Evolutionary conservation across 768 basidiomycete species (phyloP).

Genomic region (Sistotremastrum niveocremeum): DNA sequence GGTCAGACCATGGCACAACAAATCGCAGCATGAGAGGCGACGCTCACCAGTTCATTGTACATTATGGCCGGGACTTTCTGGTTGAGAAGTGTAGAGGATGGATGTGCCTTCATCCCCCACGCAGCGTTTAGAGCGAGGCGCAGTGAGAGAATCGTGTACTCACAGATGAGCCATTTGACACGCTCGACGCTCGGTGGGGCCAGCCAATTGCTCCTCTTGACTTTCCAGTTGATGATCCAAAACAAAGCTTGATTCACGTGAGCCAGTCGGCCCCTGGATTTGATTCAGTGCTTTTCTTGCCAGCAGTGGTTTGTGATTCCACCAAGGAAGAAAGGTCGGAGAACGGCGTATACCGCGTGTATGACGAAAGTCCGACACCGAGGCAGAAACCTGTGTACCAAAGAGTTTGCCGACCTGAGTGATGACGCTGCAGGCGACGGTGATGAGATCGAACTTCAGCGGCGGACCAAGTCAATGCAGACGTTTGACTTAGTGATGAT

Average conservation of each 20-base stretch:
- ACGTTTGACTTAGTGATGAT: conserved; percentile 36
- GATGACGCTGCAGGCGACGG: no score
- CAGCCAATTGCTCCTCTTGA: conserved; percentile 34
- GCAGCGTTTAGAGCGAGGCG: no score
- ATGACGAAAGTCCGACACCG: conserved; percentile 86
- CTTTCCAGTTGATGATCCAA: conserved; percentile 52
- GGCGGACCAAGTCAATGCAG: no score
- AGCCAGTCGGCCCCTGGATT: conserved; percentile 45
- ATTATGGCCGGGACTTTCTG: conserved; percentile 80
- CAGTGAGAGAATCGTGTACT: no score
- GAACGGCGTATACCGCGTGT: conserved; percentile 81
- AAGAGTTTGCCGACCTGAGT: no score
- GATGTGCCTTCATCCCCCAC: conserved; percentile 80
- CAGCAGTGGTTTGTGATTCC: conserved; percentile 48
- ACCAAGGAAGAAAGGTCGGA: conserved; percentile 89
- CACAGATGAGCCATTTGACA: no score
- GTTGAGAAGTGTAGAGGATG: conserved; percentile 67
- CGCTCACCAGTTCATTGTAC: conserved; percentile 84
- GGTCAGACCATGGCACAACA: no score
- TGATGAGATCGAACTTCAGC: conserved; percentile 18
- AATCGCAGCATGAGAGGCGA: no score
- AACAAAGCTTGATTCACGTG: conserved; percentile 48
- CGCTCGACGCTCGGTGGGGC: no score
- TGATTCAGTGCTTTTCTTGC: conserved; percentile 49
- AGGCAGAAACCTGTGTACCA: no score